Base-by-base conservation (phyloP, 2,329 filamentous ascomycete genomes). In the Ustulina deusta region DNA sequence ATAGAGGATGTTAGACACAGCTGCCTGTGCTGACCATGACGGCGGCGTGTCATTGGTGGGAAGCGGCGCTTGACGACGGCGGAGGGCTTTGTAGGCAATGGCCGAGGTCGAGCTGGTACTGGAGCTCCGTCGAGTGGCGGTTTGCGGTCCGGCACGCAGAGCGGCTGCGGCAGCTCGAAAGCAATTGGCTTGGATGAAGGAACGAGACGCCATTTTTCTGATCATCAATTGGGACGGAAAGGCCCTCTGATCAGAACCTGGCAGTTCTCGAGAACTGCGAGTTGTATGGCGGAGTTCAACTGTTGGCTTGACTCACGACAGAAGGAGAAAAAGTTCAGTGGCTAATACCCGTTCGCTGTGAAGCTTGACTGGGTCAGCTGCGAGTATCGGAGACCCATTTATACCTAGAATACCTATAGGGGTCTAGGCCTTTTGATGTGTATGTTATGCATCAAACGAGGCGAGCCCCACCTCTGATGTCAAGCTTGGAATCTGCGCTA, bases 1-100 rank as follows among this genome's bases (percentile, higher is more conserved):
- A 86, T 99, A 99, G 81, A 99, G 92, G 79, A 99, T 99, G 80
- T 95, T 97, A 79, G 93, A 97, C 73, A 99, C 96, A 73, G 96
- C 96, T 20, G 96, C 93, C 74, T 96, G 94, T 42, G 94, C 94
- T 77, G 95, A 97, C 86, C 93, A 93, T 11, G 93, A 86, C 40
- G 93, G 90, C 32, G 91, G 86, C 63, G 92, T 86, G 74, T 93
- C 89, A 72, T 89, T 90, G 63, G 93, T 92, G 61, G 97, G 92
- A 25, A 94, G 89, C 70, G 94, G 93, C 22, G 93, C 91, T 69
- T 95, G 92, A 72, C 95, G 93, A 76, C 94, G 92, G 79, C 97
- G 95, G 71, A 98, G 88, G 65, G 95, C 93, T 86, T 99, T 99
- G 89, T 98, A 98, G 77, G 94, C 94, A 71, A 98, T 89, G 71